phyloP scores from a whole-genome alignment of 2,329 filamentous ascomycete species.

The Cercospora sp. region DNA sequence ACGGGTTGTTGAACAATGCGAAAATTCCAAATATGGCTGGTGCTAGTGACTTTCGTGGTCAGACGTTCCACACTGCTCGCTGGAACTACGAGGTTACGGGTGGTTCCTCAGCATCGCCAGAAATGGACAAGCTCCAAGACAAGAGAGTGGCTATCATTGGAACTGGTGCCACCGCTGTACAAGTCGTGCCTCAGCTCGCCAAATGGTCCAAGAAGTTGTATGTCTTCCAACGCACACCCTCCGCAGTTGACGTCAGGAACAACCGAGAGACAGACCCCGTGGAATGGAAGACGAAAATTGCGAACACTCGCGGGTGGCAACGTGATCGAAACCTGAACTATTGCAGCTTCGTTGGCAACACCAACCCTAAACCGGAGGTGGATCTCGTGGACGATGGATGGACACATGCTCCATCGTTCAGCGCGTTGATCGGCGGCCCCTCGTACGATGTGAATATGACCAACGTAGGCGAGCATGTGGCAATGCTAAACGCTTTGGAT shows the following conservation, averaged over 20 bases:
- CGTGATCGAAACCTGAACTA: slow-evolving; percentile 49
- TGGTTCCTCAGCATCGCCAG: slow-evolving; percentile 37
- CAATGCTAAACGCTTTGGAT: slow-evolving; percentile 45
- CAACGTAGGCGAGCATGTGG: slow-evolving; percentile 42
- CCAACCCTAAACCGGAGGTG: slow-evolving; percentile 36
- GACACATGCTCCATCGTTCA: slow-evolving; percentile 22
- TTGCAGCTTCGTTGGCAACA: slow-evolving; percentile 41
- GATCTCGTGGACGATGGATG: slow-evolving; percentile 46
- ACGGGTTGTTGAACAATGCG: slow-evolving; percentile 46
- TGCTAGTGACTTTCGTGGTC: slow-evolving; percentile 42
- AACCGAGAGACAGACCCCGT: slow-evolving; percentile 45
- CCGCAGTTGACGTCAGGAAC: slow-evolving; percentile 39
- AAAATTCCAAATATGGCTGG: slow-evolving; percentile 50
- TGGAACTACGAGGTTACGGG: slow-evolving; percentile 49
- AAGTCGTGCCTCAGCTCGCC: slow-evolving; percentile 44
- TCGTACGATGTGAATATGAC: slow-evolving; percentile 40
- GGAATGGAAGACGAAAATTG: slow-evolving; percentile 42
- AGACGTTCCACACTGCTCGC: slow-evolving; percentile 47
- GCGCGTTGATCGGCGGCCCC: slow-evolving; percentile 42
- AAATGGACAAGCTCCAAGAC: slow-evolving; percentile 41
- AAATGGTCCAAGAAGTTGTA: slow-evolving; percentile 42
- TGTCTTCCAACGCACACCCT: slow-evolving; percentile 49
- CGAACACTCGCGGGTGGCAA: slow-evolving; percentile 53
- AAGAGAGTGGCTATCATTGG: slow-evolving; percentile 48
- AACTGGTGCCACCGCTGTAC: slow-evolving; percentile 48